Conservation (phyloP, 2,329 filamentous ascomycete species). For the Colletotrichum musicola region DNA sequence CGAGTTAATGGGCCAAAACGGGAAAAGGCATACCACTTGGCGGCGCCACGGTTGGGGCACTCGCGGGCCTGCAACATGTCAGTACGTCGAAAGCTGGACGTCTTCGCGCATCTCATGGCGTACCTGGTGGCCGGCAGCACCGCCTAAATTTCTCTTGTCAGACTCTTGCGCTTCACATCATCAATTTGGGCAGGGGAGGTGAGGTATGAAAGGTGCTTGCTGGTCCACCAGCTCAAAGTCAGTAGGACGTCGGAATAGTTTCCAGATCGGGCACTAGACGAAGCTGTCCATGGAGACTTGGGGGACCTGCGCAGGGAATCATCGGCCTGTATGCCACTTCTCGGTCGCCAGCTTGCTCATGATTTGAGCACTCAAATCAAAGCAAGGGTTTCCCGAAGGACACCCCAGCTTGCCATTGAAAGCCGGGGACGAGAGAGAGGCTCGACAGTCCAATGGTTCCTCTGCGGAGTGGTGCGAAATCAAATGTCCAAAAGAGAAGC, state of each 20-base stretch:
- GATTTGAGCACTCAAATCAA: background rate
- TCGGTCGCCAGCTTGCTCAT: background rate
- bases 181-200: background rate
- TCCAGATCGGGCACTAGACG: constrained; percentile 24
- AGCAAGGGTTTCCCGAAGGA: background rate
- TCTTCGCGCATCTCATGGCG: constrained; percentile 8
- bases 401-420: background rate
- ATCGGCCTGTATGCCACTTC: background rate
- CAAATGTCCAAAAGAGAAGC: background rate
- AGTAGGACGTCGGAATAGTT: constrained; percentile 34
- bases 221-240: constrained; percentile 34
- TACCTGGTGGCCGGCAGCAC: constrained; percentile 45
- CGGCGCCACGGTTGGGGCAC: constrained; percentile 85
- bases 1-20: constrained; percentile 13
- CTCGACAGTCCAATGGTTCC: background rate
- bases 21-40: constrained; percentile 76
- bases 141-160: constrained; percentile 41
- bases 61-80: constrained; percentile 75
- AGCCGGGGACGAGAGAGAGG: background rate
- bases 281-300: constrained; percentile 11
- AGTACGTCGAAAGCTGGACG: constrained; percentile 35
- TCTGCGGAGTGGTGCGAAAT: background rate
- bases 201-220: constrained; percentile 19
- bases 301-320: background rate
- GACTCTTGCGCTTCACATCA: constrained; percentile 33